Conservation (phyloP, 1,139 yeast genomes). For the Suhomyces maxii region DNA sequence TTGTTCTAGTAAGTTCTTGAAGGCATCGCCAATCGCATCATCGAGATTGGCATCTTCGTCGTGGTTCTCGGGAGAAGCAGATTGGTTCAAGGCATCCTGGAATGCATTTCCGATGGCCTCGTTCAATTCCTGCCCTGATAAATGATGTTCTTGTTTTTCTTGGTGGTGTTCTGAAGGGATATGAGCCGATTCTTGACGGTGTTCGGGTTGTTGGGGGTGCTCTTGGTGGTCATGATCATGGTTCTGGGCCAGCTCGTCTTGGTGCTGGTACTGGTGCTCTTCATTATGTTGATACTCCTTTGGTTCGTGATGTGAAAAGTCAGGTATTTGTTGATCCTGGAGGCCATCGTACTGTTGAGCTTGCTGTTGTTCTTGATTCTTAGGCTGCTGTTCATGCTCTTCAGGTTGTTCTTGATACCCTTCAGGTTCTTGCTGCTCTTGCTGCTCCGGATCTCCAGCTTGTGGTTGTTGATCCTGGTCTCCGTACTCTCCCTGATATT, state of each 20-base stretch:
- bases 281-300: neutral
- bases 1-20: constrained; percentile 4
- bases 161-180: neutral
- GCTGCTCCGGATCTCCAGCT: neutral
- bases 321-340: neutral
- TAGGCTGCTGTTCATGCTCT: neutral
- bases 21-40: constrained; percentile 17
- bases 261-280: neutral
- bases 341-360: neutral
- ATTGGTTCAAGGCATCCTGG: constrained; percentile 7
- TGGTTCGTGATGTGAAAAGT: neutral
- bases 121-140: neutral
- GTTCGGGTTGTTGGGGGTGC: too few relatives aligned
- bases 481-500: neutral
- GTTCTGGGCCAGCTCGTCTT: neutral
- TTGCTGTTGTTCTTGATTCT: too few relatives aligned
- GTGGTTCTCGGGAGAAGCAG: constrained; percentile 7
- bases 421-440: neutral
- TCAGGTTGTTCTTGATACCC: neutral
- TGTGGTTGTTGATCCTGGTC: neutral
- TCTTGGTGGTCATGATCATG: neutral
- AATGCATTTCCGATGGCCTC: constrained; percentile 17
- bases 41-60: constrained; percentile 13
- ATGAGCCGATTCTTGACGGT: too few relatives aligned
- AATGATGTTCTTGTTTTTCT: constrained; percentile 2